Base-by-base conservation (phyloP, 1,284 basidiomycete species). In the Sanguinoderma infundibulare region DNA sequence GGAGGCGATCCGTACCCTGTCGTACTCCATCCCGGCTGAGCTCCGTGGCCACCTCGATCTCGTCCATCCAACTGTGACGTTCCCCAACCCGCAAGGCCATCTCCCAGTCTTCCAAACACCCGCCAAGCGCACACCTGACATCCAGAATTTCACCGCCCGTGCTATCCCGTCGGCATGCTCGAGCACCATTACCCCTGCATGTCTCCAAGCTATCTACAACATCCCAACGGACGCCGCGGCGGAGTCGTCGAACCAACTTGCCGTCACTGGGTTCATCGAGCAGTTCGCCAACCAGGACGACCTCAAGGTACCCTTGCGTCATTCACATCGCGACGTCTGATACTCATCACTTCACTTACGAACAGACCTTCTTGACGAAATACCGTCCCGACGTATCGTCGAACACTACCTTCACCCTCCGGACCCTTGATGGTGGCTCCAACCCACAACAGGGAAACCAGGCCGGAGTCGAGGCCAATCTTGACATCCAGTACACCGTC, bases 401-500 rank as follows among this genome's bases (percentile, higher is more conserved):
- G 9, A 59, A 69, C 8, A 76, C 75, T 1, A 75, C 74, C 3
- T 71, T 70, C 50, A 59, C 66, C 14, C 58, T 68, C 15, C 60
- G 85, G 80, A 82, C 80, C 3, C 88, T 87, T 65, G 79, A 82
- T 68, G 69, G 69, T 22, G 69, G 67, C n/a, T 83, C 79, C 73
- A 76, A 83, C 22, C 64, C 82, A 6, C 77, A 78, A 58, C 52
- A 56, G 32, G 53, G 61, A 0, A 55, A 49, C 17, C 35, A 75
- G 7, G 75, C 77, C 12, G 78, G 77, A 28, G 65, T 75, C 20
- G 84, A 86, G 62, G 86, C 86, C 26, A 85, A 87, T 68, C 75
- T 89, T 14, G 86, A 89, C 67, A 83, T 87, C 40, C 85, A 90
- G 74, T 88, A 88, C 64, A 83, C 86, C 2, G 80, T 80, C 20